Percentiles rank a stretch among this genome's conserved stretches.
phyloP scores from a whole-genome alignment of 371 early-diverging fungal genomes.

The Mortierella sp. region DNA sequence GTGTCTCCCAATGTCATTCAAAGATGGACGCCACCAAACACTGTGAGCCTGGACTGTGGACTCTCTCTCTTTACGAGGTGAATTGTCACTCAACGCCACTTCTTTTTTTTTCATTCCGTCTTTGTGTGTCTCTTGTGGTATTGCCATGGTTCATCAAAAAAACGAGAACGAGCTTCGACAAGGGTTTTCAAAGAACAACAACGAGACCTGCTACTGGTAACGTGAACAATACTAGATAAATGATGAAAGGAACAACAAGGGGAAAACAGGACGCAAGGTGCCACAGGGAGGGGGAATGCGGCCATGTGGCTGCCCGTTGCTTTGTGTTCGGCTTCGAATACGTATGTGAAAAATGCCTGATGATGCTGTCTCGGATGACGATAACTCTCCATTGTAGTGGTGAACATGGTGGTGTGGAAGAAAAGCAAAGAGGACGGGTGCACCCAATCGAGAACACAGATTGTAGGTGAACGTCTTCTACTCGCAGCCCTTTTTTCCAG shows the following conservation, averaged over 20 bases:
- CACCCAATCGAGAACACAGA: neutral
- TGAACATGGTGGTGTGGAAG: neutral
- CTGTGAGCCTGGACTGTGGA: neutral
- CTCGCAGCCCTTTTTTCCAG: neutral
- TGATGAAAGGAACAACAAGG: neutral
- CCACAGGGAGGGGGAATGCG: neutral
- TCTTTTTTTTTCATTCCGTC: neutral
- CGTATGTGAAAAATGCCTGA: neutral
- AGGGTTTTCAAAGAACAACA: neutral
- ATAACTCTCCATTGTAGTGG: neutral
- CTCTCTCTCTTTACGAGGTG: too few species aligned
- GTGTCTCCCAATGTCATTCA: neutral
- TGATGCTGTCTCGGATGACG: slow-evolving; percentile 2
- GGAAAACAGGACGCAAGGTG: neutral
- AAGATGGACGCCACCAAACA: slow-evolving; percentile 4
- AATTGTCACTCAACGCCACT: neutral
- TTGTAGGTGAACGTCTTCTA: neutral
- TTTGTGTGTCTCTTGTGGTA: neutral
- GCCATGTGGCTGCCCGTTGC: slow-evolving; percentile 7
- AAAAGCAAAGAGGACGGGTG: neutral
- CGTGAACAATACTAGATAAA: neutral
- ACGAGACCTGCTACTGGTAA: neutral
- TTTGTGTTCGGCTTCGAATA: neutral
- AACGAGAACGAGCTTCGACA: neutral
- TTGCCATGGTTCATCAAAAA: neutral